These are phyloP conservation scores for Firmiana major DNA, from an alignment of 345 rosid species.

Conservation along the genomic window DNA sequence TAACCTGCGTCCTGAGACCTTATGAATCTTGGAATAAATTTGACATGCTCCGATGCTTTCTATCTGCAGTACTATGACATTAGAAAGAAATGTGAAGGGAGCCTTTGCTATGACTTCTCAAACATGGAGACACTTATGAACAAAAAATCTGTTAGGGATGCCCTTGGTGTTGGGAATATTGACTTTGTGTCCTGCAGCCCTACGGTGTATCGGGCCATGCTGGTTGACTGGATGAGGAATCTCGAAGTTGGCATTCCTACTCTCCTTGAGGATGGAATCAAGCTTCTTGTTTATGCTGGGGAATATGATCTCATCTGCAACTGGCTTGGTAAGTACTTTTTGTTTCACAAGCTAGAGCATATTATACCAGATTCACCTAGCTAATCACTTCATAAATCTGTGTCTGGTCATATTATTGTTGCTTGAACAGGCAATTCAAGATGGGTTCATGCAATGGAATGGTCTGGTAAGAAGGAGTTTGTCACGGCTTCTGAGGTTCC, in stretches of 20 bases:
- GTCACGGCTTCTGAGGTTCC: slow-evolving; percentile 58
- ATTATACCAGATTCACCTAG: neutral
- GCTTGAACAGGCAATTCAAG: slow-evolving; percentile 76
- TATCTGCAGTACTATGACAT: slow-evolving; percentile 83
- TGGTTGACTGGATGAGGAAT: slow-evolving; percentile 95
- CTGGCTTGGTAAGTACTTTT: slow-evolving; percentile 76
- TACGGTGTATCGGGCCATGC: slow-evolving; percentile 79
- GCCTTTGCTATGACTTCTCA: slow-evolving; percentile 95
- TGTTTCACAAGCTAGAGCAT: neutral
- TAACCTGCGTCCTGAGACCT: neutral
- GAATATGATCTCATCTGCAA: slow-evolving; percentile 99
- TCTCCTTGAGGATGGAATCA: slow-evolving; percentile 90
- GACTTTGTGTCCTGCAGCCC: slow-evolving; percentile 92
- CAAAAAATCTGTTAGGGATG: slow-evolving; percentile 64
- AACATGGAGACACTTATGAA: slow-evolving; percentile 87
- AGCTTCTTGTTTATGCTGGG: slow-evolving; percentile 91
- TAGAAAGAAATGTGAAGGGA: slow-evolving; percentile 85
- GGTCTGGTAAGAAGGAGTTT: slow-evolving; percentile 80
- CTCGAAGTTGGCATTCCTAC: slow-evolving; percentile 89
- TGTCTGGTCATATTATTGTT: neutral
- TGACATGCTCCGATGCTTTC: slow-evolving; percentile 13
- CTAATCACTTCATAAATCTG: neutral
- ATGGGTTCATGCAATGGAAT: slow-evolving; percentile 99
- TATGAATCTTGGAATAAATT: neutral
- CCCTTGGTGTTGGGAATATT: slow-evolving; percentile 80